Evolutionary conservation across 805 yeast species (phyloP), one percentile per base, ranked within the genome.

Genomic region (Candida takata): DNA sequence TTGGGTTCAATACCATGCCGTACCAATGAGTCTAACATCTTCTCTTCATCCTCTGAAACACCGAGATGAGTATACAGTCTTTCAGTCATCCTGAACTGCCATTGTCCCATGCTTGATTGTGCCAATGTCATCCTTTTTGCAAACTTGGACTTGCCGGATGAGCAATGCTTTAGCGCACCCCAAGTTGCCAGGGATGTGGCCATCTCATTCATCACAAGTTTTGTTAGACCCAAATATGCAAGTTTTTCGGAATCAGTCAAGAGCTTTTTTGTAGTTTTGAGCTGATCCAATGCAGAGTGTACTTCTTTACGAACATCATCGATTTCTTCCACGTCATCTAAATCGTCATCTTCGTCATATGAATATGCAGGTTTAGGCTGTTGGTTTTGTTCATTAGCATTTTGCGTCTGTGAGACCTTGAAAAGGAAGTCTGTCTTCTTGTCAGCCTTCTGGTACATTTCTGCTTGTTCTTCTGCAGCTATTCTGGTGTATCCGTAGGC

Each of bases 211-310:
- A 79, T 71, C 6, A 82, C 69, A 24, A 92, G 70, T 47, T 84
- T 81, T 8, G 82, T 77, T 8, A 90, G 67, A 0, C 96, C 97
- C 6, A 84, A 83, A 53, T 92, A 92, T 3, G 97, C 97, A 42
- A 88, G 80, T 50, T 84, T 80, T 56, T 92, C 96, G 12, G 81
- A 67, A 13, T 86, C 97, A 7, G 77, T 69, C 12, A 92, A 67
- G 74, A 92, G 73, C 17, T 77, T 73, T 54, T 79, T 85, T 5
- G 97, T 92, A 1, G 90, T 72, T 36, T 75, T 74, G 44, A 92
- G 63, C 38, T 88, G 94, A 31, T 73, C 75, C n/a, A 61, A 59
- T 0, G 85, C 74, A 42, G 67, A 46, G 16, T 69, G 70, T 15
- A 49, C 48, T 29, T 25, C 48, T 19, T 31, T 46, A 45, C 18